Conservation (phyloP, 1,284 basidiomycete genomes). For the Puccinia triticina region DNA sequence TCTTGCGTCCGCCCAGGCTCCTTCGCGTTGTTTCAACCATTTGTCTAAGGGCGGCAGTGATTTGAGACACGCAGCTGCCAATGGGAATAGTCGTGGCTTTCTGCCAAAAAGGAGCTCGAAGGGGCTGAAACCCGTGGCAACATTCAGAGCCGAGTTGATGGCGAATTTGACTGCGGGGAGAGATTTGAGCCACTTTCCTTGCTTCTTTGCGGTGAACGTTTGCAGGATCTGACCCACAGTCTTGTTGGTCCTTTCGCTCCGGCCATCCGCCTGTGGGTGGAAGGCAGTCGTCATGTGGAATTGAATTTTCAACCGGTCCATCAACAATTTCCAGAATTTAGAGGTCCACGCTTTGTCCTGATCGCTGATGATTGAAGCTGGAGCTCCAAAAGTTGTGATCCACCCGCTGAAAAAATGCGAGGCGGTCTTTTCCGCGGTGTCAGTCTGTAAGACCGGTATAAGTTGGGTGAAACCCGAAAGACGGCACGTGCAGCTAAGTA, state of each 20-base stretch:
- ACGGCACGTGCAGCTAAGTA: neutral
- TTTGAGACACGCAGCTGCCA: too few species aligned
- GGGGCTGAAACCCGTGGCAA: too few species aligned
- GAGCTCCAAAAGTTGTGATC: too few species aligned
- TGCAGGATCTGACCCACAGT: constrained; percentile 57
- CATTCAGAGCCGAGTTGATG: neutral
- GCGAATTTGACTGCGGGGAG: neutral
- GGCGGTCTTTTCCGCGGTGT: too few species aligned
- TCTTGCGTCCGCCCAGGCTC: neutral
- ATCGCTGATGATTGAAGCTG: too few species aligned
- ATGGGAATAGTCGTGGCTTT: too few species aligned
- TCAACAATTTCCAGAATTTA: too few species aligned
- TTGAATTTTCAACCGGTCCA: too few species aligned
- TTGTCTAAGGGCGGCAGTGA: neutral
- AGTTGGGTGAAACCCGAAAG: neutral
- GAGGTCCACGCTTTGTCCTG: too few species aligned
- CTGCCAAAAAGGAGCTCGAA: too few species aligned
- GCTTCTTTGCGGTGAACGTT: neutral
- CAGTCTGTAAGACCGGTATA: constrained; percentile 2
- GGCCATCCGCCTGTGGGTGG: constrained; percentile 57
- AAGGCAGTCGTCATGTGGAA: constrained; percentile 53
- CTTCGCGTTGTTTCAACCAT: constrained; percentile 4
- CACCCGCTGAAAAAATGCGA: too few species aligned
- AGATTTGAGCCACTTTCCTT: neutral
- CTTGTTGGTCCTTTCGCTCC: constrained; percentile 60